These are phyloP conservation scores for Mycena galopus DNA, from an alignment of 768 basidiomycete species.

Conservation along the genomic window DNA sequence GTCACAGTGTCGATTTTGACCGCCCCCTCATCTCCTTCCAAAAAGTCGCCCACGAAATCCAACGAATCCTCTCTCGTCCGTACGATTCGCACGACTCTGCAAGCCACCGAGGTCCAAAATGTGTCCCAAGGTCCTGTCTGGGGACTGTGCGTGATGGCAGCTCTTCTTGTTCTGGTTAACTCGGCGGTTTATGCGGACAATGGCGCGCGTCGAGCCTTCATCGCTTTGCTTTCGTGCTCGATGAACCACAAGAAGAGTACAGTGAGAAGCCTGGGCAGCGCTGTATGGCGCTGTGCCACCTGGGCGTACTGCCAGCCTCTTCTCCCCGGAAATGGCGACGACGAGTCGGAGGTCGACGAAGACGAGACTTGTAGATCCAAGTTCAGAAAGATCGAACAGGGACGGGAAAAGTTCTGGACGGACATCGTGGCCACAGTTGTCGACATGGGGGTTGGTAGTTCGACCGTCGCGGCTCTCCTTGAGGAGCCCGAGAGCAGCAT, in stretches of 20 bases:
- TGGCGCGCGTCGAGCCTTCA: conserved; percentile 60
- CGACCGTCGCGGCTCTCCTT: conserved; percentile 68
- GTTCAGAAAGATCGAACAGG: conserved; percentile 39
- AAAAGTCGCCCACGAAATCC: conserved; percentile 52
- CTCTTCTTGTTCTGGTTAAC: conserved; percentile 75
- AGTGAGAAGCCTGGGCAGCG: conserved; percentile 70
- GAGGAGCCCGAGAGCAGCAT: conserved; percentile 32
- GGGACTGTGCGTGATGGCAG: conserved; percentile 77
- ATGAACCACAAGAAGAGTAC: conserved; percentile 74
- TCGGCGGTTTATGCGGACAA: conserved; percentile 62
- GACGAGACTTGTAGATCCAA: conserved; percentile 44
- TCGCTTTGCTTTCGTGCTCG: conserved; percentile 64
- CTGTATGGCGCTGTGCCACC: conserved; percentile 74
- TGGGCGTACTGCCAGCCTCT: conserved; percentile 78
- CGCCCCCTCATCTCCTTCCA: conserved; percentile 53
- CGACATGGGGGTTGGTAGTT: conserved; percentile 71
- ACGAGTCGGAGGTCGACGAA: conserved; percentile 45
- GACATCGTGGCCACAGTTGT: conserved; percentile 57
- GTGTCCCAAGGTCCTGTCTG: conserved; percentile 85
- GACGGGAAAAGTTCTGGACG: conserved; percentile 55
- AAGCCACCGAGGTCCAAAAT: conserved; percentile 65
- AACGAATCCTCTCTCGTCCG: conserved; percentile 69
- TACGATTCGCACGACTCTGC: conserved; percentile 75
- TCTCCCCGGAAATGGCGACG: conserved; percentile 45
- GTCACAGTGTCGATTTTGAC: conserved; percentile 64